Base-by-base conservation (phyloP, 2,329 filamentous ascomycete genomes). In the Stemphylium beticola region DNA sequence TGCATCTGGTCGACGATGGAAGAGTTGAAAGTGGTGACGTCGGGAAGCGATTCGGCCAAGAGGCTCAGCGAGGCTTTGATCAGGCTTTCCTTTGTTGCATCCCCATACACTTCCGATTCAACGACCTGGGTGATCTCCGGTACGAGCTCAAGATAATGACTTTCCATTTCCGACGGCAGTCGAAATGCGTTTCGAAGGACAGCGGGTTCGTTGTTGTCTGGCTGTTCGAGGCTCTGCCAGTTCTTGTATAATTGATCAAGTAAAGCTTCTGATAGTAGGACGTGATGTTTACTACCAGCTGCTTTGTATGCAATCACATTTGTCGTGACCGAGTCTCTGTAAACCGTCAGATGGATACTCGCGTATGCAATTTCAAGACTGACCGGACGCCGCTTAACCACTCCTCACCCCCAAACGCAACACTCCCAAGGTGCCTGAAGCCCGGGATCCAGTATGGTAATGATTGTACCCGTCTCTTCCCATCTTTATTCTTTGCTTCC, bases 361-460 rank as follows among this genome's bases (percentile, higher is more conserved):
- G 17, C 4, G 3, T 18, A 48, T 10, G 14, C 15, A 60, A 15
- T 44, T 45, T 5, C 26, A 15, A 17, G 31, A 55, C 52, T 33
- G 48, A 82, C 80, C 76, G 71, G 12, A 80, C 68, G 45, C 71
- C 73, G 34, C 72, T 71, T 55, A 83, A 66, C 60, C 82, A 80
- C 10, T 64, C 62, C 36, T 80, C 72, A 43, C 78, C 77, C 36
- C 79, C 68, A 64, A 79, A 76, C 17, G 78, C 69, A 60, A 79
- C 74, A 60, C 85, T 81, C 17, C 81, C 62, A 6, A 80, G 76
- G 74, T 88, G 83, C 34, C 84, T 83, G 8, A 87, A 32, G 46
- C 82, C 76, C 1, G 85, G 85, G 7, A 87, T 68, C 82, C 83
- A 88, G 70, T 87, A 87, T 24, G 84, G 83, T 18, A 82, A 60